These are phyloP conservation scores for Biscogniauxia marginata DNA, from an alignment of 2,329 filamentous ascomycete genomes.

Conservation along the genomic window DNA sequence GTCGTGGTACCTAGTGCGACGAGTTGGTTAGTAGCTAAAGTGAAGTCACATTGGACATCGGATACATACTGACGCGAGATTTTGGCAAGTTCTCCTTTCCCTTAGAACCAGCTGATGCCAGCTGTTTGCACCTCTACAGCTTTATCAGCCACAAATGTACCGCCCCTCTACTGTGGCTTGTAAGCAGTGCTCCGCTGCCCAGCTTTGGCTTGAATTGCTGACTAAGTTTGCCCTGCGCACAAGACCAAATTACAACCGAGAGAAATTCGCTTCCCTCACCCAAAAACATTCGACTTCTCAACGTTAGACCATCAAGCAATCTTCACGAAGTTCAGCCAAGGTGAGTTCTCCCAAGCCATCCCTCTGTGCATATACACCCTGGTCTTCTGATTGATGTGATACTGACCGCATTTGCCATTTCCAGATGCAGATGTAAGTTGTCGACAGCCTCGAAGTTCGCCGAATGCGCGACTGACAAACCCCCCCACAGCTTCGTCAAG, in stretches of 20 bases:
- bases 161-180: too few relatives aligned
- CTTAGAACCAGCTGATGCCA: too few relatives aligned
- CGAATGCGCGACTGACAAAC: conserved; percentile 15
- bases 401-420: conserved; percentile 6
- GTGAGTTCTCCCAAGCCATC: conserved; percentile 32
- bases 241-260: not conserved
- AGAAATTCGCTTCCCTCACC: not conserved
- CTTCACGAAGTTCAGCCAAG: not conserved
- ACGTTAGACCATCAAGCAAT: not conserved
- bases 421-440: conserved; percentile 88
- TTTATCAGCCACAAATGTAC: too few relatives aligned
- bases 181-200: too few relatives aligned
- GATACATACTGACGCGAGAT: too few relatives aligned
- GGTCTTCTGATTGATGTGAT: not conserved
- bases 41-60: too few relatives aligned
- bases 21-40: too few relatives aligned
- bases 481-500: conserved; percentile 86
- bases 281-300: not conserved
- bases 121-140: too few relatives aligned
- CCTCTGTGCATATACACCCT: not conserved
- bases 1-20: too few relatives aligned
- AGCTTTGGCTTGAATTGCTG: not conserved
- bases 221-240: not conserved
- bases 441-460: conserved; percentile 4
- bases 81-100: too few relatives aligned